Base-by-base conservation (phyloP, 345 rosid genomes). In the Moricandia arvensis region DNA sequence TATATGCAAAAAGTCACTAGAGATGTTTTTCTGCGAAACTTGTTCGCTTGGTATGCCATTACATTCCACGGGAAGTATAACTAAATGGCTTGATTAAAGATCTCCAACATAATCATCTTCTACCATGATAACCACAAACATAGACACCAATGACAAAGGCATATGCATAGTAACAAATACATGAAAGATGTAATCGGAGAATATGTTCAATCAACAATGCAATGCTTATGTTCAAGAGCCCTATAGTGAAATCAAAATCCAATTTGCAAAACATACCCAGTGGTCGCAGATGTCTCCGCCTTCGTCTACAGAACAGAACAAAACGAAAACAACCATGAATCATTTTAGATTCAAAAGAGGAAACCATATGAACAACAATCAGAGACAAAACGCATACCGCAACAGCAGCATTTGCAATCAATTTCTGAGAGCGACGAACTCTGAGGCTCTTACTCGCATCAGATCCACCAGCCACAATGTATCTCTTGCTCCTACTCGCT, bases 361-460 rank as follows among this genome's bases (percentile, higher is more conserved):
- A 55, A 21, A 26, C 53, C 12, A n/a, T 49, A 51, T 26, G 49
- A 61, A 61, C 21, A n/a, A 24, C 8, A 26, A 27, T n/a, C 4
- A 34, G 41, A 29, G 43, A 38, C 27, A 43, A 53, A 51, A 75
- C 2, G 2, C 66, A 51, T 68, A 90, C 98, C 58, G 90, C 95
- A 82, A 93, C 53, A 47, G 53, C 91, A 71, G 96, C 98, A 82
- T 87, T 89, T 35, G 93, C 31, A 68, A 85, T 84, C 84, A 85
- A 70, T 30, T 77, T 82, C 47, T 86, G 83, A 47, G 83, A 72
- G 72, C 83, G 80, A 69, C 67, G 76, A 82, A 49, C 74, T 30
- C 71, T 84, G 6, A 80, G 55, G 8, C 66, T 83, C 62, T 81
- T 15, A 51, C 68, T 84, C 64, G 79, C 84, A 33, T 87, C 89